Conservation (phyloP, 2,329 filamentous ascomycete genomes). For the Daldinia sp. region DNA sequence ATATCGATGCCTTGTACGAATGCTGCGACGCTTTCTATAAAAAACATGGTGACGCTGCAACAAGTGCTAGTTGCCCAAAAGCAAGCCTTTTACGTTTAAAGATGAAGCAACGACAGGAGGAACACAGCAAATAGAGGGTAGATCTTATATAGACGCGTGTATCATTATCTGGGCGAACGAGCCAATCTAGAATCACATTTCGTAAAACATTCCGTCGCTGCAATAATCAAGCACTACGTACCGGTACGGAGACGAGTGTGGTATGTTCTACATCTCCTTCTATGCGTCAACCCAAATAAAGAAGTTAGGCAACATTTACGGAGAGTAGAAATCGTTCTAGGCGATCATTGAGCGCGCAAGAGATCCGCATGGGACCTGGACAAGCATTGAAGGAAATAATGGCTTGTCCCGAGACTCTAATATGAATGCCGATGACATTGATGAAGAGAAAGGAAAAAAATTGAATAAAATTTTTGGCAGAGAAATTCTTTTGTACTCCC, state of each 20-base stretch:
- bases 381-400: slow-evolving; percentile 76
- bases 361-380: slow-evolving; percentile 84
- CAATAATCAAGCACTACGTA: background rate
- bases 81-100: slow-evolving; percentile 81
- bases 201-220: background rate
- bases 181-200: background rate
- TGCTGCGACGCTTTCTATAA: slow-evolving; percentile 93
- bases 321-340: slow-evolving; percentile 81
- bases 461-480: slow-evolving; percentile 41
- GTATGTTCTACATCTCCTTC: slow-evolving; percentile 52
- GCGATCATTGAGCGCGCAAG: slow-evolving; percentile 97
- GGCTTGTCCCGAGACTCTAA: slow-evolving; percentile 99
- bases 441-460: slow-evolving; percentile 59
- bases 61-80: slow-evolving; percentile 85
- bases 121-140: slow-evolving; percentile 33
- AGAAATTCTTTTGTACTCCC: slow-evolving; percentile 40
- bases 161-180: background rate
- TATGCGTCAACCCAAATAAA: slow-evolving; percentile 50
- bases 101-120: slow-evolving; percentile 74
- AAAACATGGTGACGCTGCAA: slow-evolving; percentile 77
- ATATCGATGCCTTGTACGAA: slow-evolving; percentile 88
- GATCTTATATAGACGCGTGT: background rate
- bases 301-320: slow-evolving; percentile 72
- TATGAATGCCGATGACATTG: slow-evolving; percentile 88
- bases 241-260: slow-evolving; percentile 2